phyloP scores from a whole-genome alignment of 2,329 filamentous ascomycete genomes.

The Graphilbum ipis-grandicollis region DNA sequence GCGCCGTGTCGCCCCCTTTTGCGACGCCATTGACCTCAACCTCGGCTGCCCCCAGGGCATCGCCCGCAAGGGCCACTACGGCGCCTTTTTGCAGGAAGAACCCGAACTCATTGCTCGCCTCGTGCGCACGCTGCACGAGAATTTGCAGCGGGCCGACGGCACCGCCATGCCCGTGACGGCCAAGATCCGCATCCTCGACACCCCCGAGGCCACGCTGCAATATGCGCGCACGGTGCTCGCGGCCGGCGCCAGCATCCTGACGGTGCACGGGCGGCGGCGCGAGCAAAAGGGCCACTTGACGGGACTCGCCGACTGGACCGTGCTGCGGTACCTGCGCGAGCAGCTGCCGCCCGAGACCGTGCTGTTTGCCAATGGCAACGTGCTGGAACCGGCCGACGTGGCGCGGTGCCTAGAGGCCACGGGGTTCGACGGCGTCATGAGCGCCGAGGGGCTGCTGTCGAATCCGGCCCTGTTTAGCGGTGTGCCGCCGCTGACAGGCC shows the following conservation, averaged over 20 bases:
- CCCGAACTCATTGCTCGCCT: slow-evolving; percentile 68
- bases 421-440: slow-evolving; percentile 87
- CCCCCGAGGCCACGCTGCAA: slow-evolving; percentile 66
- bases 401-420: slow-evolving; percentile 63
- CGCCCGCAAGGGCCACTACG: slow-evolving; percentile 77
- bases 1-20: slow-evolving; percentile 62
- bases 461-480: slow-evolving; percentile 74
- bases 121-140: slow-evolving; percentile 64
- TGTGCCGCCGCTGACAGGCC: no score
- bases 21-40: slow-evolving; percentile 91
- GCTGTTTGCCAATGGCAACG: slow-evolving; percentile 92
- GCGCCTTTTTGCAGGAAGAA: slow-evolving; percentile 88
- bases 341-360: slow-evolving; percentile 75
- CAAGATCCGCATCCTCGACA: slow-evolving; percentile 84
- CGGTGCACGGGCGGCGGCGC: slow-evolving; percentile 72
- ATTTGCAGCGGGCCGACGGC: no score
- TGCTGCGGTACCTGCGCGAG: slow-evolving; percentile 66
- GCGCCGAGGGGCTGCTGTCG: slow-evolving; percentile 84
- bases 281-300: slow-evolving; percentile 96
- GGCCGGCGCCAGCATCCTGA: slow-evolving; percentile 83
- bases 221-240: slow-evolving; percentile 78
- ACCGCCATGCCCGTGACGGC: slow-evolving; percentile 88
- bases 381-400: slow-evolving; percentile 65
- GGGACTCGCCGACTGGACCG: slow-evolving; percentile 80
- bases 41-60: slow-evolving; percentile 94